Evolutionary conservation across 1,284 basidiomycete genomes (phyloP), one percentile per base, ranked within the genome.

Genomic region (Ustilago curta): DNA sequence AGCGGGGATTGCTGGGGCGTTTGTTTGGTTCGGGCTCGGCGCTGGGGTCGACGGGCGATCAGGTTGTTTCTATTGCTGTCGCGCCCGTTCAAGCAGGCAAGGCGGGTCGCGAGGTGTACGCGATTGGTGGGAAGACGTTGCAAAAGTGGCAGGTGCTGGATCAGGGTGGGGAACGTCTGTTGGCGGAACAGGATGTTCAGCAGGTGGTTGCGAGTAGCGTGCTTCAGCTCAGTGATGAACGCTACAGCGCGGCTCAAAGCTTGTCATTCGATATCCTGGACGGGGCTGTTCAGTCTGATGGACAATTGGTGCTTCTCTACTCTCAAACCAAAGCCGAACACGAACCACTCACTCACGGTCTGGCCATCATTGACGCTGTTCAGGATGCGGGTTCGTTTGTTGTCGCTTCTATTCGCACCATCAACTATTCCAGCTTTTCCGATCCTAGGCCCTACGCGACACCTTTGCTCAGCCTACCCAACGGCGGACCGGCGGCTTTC

Each of bases 101-200:
- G 35, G 67, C 66, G 19, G 65, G 64, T 14, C 45, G 70, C 16
- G 74, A 74, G 11, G 68, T 83, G 6, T 78, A 77, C 31, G 82
- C 82, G 23, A 63, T 81, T 37, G 75, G 81, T 21, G 63, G 62
- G 8, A 71, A 69, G 48, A 70, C 62, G 27, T 45, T 84, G 16
- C 83, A 84, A 37, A 73, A 77, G 40, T 85, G 84, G 84, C 70
- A 78, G 42, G 61, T 84, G 19, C 71, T 77, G 16, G 68, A 81
- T 7, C 68, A 76, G 14, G 77, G 76, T 2, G 70, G 67, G 16
- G 81, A 82, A 40, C 67, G 69, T 23, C 54, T 84, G 23, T n/a
- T 80, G 8, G 77, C 72, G 21, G 81, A 85, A 59, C 77, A 83
- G 48, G 81, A 83, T 53, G 49, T 83, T 16, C 74, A 78, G 18